Evolutionary conservation across 805 yeast species (phyloP).

Genomic region (Yamadazyma tumulicola): DNA sequence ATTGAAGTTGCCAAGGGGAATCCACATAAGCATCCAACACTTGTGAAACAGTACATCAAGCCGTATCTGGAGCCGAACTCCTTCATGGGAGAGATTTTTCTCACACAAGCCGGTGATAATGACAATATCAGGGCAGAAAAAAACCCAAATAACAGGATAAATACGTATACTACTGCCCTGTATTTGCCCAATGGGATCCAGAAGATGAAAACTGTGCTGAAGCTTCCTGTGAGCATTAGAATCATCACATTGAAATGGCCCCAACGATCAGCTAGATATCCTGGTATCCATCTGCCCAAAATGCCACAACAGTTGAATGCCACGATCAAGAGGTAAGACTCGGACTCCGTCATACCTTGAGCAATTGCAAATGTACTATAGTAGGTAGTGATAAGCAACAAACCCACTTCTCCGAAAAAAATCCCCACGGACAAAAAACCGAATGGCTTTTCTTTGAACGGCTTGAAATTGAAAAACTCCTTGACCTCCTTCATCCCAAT

Average conservation of each 20-base stretch:
- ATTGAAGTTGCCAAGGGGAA: slow-evolving; percentile 33
- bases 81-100: slow-evolving; percentile 56
- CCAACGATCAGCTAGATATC: slow-evolving; percentile 46
- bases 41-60: slow-evolving; percentile 58
- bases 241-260: slow-evolving; percentile 60
- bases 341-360: slow-evolving; percentile 42
- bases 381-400: slow-evolving; percentile 50
- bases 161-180: slow-evolving; percentile 43
- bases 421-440: slow-evolving; percentile 35
- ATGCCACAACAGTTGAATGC: slow-evolving; percentile 44
- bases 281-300: slow-evolving; percentile 55
- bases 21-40: slow-evolving; percentile 37
- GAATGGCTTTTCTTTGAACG: slow-evolving; percentile 36
- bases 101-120: slow-evolving; percentile 63
- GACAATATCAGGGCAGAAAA: slow-evolving; percentile 61
- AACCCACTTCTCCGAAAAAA: slow-evolving; percentile 46
- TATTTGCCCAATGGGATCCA: slow-evolving; percentile 64
- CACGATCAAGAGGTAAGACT: slow-evolving; percentile 43
- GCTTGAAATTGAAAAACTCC: slow-evolving; percentile 28
- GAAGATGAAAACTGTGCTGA: slow-evolving; percentile 45
- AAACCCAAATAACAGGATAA: slow-evolving; percentile 55
- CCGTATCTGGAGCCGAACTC: slow-evolving; percentile 70
- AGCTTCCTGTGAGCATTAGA: slow-evolving; percentile 40
- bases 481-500: slow-evolving; percentile 16
- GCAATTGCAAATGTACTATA: slow-evolving; percentile 54